A percentile compares a stretch with the other conserved stretches of the same genome.
phyloP scores from a whole-genome alignment of 2,329 filamentous ascomycete species.

The Cladorrhinum sp. region DNA sequence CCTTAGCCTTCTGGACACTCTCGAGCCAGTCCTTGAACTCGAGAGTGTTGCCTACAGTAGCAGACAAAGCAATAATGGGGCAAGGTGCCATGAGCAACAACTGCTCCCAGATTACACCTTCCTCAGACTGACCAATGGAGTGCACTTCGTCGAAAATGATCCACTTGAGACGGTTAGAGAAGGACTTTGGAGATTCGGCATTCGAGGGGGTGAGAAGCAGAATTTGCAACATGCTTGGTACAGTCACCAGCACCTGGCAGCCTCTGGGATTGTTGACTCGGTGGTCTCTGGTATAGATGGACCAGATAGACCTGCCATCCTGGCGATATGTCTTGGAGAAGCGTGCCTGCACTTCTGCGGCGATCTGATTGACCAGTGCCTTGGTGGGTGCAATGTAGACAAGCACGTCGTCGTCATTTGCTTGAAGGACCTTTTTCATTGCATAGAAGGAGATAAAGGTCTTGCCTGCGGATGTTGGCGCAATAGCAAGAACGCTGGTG shows the following conservation, averaged over 20 bases:
- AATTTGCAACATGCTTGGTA: slow-evolving; percentile 75
- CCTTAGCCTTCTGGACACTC: slow-evolving; percentile 60
- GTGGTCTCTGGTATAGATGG: slow-evolving; percentile 73
- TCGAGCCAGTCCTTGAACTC: slow-evolving; percentile 68
- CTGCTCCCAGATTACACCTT: slow-evolving; percentile 77
- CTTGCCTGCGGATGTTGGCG: slow-evolving; percentile 75
- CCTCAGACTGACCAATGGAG: slow-evolving; percentile 72
- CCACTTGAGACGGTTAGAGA: slow-evolving; percentile 65
- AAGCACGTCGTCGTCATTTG: slow-evolving; percentile 65
- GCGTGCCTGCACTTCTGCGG: slow-evolving; percentile 70
- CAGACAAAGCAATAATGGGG: slow-evolving; percentile 75
- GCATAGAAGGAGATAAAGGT: slow-evolving; percentile 84
- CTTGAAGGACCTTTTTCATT: slow-evolving; percentile 71
- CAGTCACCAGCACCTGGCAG: slow-evolving; percentile 74
- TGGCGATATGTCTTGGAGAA: slow-evolving; percentile 66
- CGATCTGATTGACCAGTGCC: slow-evolving; percentile 79
- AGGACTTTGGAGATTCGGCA: slow-evolving; percentile 51
- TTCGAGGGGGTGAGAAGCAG: slow-evolving; percentile 68
- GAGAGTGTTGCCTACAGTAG: slow-evolving; percentile 72
- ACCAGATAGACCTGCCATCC: slow-evolving; percentile 68
- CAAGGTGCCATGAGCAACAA: slow-evolving; percentile 70
- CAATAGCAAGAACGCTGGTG: slow-evolving; percentile 70
- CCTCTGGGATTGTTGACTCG: slow-evolving; percentile 69
- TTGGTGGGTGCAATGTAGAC: slow-evolving; percentile 82
- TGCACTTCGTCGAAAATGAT: slow-evolving; percentile 85